These are phyloP conservation scores for Citropsis articulata DNA, from an alignment of 345 rosid species.

Conservation along the genomic window DNA sequence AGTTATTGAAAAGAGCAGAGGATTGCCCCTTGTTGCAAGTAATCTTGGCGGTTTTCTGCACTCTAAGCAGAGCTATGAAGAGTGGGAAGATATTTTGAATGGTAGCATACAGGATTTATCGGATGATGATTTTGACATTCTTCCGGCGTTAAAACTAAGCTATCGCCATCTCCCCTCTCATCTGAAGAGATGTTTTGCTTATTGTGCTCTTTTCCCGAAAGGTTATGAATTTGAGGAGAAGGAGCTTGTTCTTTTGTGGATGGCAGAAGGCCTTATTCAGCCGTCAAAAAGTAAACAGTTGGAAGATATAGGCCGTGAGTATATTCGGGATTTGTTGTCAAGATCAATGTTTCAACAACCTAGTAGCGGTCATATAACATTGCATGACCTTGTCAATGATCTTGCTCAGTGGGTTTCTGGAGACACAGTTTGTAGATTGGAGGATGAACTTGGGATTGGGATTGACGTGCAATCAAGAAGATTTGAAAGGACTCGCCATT, in stretches of 20 bases:
- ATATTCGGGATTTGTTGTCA: neutral
- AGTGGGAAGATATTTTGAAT: neutral
- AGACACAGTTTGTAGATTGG: neutral
- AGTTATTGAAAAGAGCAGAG: neutral
- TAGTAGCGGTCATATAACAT: too few species aligned
- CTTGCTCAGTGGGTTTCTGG: neutral
- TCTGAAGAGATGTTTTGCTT: conserved; percentile 30
- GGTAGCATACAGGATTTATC: neutral
- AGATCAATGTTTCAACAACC: conserved; percentile 10
- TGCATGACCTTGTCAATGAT: conserved; percentile 25
- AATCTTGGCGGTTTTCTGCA: neutral
- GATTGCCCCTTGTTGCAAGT: neutral
- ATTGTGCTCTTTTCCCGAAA: conserved; percentile 7
- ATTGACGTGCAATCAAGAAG: neutral
- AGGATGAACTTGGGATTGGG: neutral
- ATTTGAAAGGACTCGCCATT: neutral
- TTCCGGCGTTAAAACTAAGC: neutral
- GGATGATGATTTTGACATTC: neutral
- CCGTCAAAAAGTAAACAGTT: neutral
- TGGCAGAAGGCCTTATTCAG: conserved; percentile 19
- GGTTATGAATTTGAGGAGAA: neutral
- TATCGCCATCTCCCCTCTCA: conserved; percentile 17
- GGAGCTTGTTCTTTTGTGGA: conserved; percentile 20
- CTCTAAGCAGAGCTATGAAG: neutral
- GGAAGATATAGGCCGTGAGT: conserved; percentile 7